Conservation (phyloP, 1,284 basidiomycete species). For the Ganoderma multipileum region DNA sequence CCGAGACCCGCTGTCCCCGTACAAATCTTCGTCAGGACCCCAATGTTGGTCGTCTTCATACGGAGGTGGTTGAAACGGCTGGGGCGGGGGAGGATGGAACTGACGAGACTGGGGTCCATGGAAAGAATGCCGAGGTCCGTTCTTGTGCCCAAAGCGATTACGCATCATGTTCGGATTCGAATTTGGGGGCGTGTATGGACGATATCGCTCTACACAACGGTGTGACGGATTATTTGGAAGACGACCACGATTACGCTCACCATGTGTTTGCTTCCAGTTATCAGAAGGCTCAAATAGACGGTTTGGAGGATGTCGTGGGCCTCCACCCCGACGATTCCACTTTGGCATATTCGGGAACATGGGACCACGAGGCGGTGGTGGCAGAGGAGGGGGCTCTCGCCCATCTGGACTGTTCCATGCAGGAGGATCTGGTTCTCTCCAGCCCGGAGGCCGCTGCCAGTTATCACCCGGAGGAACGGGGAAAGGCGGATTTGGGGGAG, state of each 20-base stretch:
- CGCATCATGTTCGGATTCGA: constrained; percentile 13
- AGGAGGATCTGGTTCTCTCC: constrained; percentile 31
- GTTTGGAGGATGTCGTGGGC: constrained; percentile 51
- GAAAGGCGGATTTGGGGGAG: constrained; percentile 53
- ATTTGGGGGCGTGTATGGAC: constrained; percentile 31
- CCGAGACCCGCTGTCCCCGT: constrained; percentile 20
- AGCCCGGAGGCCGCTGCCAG: constrained; percentile 40
- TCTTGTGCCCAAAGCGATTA: constrained; percentile 23
- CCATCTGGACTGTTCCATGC: constrained; percentile 38
- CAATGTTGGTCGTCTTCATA: constrained; percentile 31
- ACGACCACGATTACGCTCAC: constrained; percentile 26
- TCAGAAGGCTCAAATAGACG: constrained; percentile 76
- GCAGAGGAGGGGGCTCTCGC: constrained; percentile 38
- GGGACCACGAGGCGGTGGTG: constrained; percentile 35
- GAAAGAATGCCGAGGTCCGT: neutral
- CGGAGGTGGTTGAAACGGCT: constrained; percentile 36
- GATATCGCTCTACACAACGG: constrained; percentile 31
- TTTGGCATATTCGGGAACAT: constrained; percentile 19
- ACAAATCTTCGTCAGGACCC: constrained; percentile 24
- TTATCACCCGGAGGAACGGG: constrained; percentile 45
- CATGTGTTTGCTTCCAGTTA: constrained; percentile 68
- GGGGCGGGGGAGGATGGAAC: constrained; percentile 32
- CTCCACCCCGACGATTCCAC: constrained; percentile 28
- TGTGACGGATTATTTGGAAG: constrained; percentile 29
- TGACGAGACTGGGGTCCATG: constrained; percentile 9